These are phyloP conservation scores for Linum usitatissimum DNA, from an alignment of 345 rosid genomes.

Conservation along the genomic window DNA sequence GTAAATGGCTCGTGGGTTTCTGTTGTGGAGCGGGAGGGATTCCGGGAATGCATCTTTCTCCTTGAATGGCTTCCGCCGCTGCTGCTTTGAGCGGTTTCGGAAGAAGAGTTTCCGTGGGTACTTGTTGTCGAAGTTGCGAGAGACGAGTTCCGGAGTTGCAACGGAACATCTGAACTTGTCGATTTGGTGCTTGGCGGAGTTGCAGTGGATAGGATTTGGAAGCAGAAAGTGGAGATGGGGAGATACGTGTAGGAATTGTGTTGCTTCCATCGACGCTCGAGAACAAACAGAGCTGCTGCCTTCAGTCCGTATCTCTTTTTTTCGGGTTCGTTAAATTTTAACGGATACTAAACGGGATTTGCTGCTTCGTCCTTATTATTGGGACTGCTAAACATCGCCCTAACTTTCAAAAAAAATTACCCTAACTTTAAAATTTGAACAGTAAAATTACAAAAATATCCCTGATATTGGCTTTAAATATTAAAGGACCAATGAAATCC, in stretches of 20 bases:
- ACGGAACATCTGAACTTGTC: not conserved
- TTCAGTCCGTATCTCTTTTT: too few species aligned
- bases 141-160: not conserved
- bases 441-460: too few species aligned
- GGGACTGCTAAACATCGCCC: too few species aligned
- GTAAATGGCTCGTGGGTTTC: conserved; percentile 52
- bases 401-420: too few species aligned
- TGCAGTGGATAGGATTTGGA: not conserved
- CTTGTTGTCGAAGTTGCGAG: not conserved
- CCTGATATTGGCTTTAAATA: too few species aligned
- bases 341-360: too few species aligned
- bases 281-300: not conserved
- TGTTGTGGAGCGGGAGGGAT: conserved; percentile 50
- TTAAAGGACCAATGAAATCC: too few species aligned
- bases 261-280: not conserved
- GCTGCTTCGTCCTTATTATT: too few species aligned
- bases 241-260: not conserved
- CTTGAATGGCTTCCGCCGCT: conserved; percentile 20
- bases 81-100: not conserved
- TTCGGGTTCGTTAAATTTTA: too few species aligned
- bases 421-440: too few species aligned
- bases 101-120: not conserved
- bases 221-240: not conserved
- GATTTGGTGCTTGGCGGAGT: not conserved
- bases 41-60: conserved; percentile 53